Conservation (phyloP, 352 stramenopile genomes). For the Aphanomyces euteiches region DNA sequence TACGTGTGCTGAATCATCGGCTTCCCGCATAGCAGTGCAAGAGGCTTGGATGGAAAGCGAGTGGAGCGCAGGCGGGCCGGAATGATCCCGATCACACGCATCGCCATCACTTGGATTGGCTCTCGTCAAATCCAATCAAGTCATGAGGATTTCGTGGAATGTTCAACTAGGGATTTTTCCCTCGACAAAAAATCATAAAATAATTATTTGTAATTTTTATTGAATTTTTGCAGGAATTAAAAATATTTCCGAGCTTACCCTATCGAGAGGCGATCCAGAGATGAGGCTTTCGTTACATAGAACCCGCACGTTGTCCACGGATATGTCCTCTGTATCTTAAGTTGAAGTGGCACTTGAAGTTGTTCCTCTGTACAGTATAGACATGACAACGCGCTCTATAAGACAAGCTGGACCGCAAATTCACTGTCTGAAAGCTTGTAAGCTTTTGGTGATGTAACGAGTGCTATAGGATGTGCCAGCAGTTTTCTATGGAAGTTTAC, state of each 20-base stretch:
- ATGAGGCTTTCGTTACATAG: no score
- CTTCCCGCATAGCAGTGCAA: constrained; percentile 72
- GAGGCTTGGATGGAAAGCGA: constrained; percentile 73
- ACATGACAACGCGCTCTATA: no score
- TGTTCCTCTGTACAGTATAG: no score
- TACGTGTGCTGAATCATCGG: constrained; percentile 85
- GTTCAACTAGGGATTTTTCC: not conserved
- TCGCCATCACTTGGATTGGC: not conserved
- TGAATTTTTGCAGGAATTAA: not conserved
- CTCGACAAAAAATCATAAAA: not conserved
- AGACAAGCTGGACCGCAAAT: no score
- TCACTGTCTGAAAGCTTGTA: no score
- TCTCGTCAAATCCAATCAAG: constrained; percentile 32
- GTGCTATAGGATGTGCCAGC: not conserved
- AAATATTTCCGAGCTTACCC: no score
- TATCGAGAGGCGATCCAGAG: no score
- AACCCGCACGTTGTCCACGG: no score
- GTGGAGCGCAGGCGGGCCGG: constrained; percentile 66
- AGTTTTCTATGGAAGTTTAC: not conserved
- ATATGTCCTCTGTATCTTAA: no score
- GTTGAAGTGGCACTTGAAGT: no score
- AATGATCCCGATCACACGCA: constrained; percentile 62
- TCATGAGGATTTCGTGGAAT: not conserved
- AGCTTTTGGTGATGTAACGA: no score
- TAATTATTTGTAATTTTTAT: not conserved